phyloP scores from a whole-genome alignment of 2,329 filamentous ascomycete genomes.

The Stachybotrys echinatus region DNA sequence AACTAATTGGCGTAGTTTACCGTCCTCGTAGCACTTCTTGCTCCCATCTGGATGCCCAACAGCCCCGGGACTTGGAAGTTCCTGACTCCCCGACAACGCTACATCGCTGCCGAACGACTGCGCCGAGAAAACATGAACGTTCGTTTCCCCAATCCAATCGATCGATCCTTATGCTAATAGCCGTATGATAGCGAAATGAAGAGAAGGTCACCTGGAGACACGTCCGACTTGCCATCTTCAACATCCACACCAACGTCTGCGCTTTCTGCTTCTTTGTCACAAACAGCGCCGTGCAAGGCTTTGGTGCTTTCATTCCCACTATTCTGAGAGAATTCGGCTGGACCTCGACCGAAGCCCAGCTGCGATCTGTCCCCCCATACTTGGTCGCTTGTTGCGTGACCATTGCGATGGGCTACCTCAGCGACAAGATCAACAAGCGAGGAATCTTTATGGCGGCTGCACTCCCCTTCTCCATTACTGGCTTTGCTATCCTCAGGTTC shows the following conservation, averaged over 20 bases:
- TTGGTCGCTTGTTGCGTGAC: conserved; percentile 14
- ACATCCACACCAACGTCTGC: conserved; percentile 55
- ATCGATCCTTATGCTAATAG: not conserved
- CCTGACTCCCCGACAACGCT: conserved; percentile 43
- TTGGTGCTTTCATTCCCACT: conserved; percentile 42
- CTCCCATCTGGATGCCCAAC: conserved; percentile 47
- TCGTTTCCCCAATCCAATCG: not conserved
- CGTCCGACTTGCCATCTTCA: conserved; percentile 44
- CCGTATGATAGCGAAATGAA: conserved; percentile 16
- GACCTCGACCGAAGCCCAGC: conserved; percentile 32
- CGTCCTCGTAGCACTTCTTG: conserved; percentile 35
- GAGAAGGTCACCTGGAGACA: conserved; percentile 42
- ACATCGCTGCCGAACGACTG: conserved; percentile 47
- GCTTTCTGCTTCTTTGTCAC: conserved; percentile 53
- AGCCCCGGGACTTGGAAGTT: conserved; percentile 41
- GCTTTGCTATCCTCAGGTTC: conserved; percentile 48
- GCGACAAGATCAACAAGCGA: conserved; percentile 17
- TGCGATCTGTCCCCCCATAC: conserved; percentile 40
- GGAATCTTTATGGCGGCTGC: conserved; percentile 35
- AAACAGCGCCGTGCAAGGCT: conserved; percentile 53
- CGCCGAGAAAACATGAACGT: conserved; percentile 34
- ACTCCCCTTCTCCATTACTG: conserved; percentile 37
- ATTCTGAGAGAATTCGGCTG: conserved; percentile 36
- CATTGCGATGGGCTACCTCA: conserved; percentile 1
- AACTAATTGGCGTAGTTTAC: conserved; percentile 22